Percentiles rank a stretch among this genome's conserved stretches.
Evolutionary conservation across 139 green algal genomes (phyloP).

Genomic region (Dunaliella sp.): DNA sequence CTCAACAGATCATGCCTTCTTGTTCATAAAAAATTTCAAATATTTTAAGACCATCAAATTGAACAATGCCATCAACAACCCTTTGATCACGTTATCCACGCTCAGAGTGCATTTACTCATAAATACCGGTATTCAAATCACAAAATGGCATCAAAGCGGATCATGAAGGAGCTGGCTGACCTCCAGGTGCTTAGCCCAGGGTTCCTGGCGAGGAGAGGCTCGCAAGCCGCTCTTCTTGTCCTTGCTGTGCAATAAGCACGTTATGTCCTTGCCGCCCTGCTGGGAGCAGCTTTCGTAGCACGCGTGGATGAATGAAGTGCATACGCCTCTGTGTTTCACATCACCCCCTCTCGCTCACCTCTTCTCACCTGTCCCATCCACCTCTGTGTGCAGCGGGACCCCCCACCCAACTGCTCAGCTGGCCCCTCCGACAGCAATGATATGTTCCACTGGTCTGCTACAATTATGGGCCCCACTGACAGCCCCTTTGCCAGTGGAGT

Average conservation of each 20-base stretch:
- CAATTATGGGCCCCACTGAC: conserved; percentile 67
- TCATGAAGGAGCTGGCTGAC: conserved; percentile 46
- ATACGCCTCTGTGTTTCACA: too few relatives aligned
- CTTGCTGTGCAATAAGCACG: not conserved
- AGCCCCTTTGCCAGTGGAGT: conserved; percentile 91
- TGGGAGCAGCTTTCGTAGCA: not conserved
- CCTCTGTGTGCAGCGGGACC: conserved; percentile 81
- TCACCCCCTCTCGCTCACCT: too few relatives aligned
- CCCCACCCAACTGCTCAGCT: conserved; percentile 86
- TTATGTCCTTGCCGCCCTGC: not conserved
- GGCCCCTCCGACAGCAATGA: conserved; percentile 76
- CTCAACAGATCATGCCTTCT: not conserved
- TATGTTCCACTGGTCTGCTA: conserved; percentile 80
- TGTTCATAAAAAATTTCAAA: not conserved
- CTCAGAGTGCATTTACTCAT: not conserved
- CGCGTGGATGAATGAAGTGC: not conserved
- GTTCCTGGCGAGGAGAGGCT: too few relatives aligned
- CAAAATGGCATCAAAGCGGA: not conserved
- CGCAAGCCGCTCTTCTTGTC: not conserved
- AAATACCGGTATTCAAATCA: not conserved
- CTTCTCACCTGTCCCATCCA: not conserved
- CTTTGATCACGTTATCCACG: not conserved
- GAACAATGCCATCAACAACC: not conserved
- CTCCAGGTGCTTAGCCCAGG: conserved; percentile 43
- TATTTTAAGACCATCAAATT: not conserved